Conservation (phyloP, 495 filamentous ascomycete genomes). For the Darksidea phi region DNA sequence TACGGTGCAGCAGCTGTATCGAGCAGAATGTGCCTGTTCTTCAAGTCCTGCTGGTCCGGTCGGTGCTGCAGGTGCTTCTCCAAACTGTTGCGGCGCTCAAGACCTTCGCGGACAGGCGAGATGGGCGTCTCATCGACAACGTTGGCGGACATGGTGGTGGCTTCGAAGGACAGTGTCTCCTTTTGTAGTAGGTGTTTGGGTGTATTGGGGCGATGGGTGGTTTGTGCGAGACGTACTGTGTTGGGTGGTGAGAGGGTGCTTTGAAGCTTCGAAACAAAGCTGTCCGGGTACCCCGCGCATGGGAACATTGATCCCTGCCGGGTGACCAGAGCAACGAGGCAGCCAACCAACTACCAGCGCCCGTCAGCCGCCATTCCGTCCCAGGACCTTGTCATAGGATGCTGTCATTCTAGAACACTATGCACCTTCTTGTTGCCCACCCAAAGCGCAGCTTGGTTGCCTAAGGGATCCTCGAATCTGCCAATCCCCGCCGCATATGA, state of each 20-base stretch:
- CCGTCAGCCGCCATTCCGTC: too few relatives aligned
- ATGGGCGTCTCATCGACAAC: slow-evolving; percentile 60
- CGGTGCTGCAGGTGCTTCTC: slow-evolving; percentile 80
- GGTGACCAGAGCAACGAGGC: too few relatives aligned
- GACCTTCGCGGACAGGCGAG: slow-evolving; percentile 52
- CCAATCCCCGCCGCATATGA: too few relatives aligned
- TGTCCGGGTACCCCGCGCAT: too few relatives aligned
- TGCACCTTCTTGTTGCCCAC: too few relatives aligned
- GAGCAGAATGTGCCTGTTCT: slow-evolving; percentile 70
- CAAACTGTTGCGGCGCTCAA: slow-evolving; percentile 80
- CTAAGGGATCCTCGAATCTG: too few relatives aligned
- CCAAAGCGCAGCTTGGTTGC: too few relatives aligned
- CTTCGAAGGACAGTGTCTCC: background rate
- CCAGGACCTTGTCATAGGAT: too few relatives aligned
- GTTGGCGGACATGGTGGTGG: slow-evolving; percentile 12
- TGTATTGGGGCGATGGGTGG: background rate
- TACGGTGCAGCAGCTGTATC: slow-evolving; percentile 71
- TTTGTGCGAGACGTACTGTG: background rate
- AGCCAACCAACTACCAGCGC: too few relatives aligned
- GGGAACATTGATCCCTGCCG: too few relatives aligned
- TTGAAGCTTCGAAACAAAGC: background rate
- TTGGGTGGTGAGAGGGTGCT: background rate
- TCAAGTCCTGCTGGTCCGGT: slow-evolving; percentile 77
- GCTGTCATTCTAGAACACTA: too few relatives aligned
- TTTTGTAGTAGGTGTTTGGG: background rate